phyloP scores from a whole-genome alignment of 495 filamentous ascomycete species.

The Pseudotulostoma volvatum region DNA sequence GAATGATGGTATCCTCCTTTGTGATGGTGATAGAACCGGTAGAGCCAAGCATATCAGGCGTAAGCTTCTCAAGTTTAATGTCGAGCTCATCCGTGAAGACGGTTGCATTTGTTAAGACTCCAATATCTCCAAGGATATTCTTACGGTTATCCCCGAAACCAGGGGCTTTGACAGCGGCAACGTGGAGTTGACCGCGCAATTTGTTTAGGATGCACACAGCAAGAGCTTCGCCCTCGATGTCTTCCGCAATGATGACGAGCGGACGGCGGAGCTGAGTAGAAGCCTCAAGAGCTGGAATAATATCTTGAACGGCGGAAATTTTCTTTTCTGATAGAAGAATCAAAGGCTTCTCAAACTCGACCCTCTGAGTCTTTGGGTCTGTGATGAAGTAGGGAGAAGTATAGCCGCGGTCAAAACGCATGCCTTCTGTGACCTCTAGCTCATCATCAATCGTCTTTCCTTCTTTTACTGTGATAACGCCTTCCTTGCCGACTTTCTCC shows the following conservation, averaged over 20 bases:
- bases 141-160: constrained; percentile 99
- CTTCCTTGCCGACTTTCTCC: constrained; percentile 99
- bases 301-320: constrained; percentile 96
- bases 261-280: constrained; percentile 91
- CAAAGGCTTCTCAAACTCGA: constrained; percentile 98
- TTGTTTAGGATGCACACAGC: constrained; percentile 99
- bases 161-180: constrained; percentile 95
- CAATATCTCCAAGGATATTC: constrained; percentile 93
- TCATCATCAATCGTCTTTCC: constrained; percentile 97
- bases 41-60: constrained; percentile 85
- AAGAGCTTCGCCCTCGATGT: constrained; percentile 96
- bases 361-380: constrained; percentile 94
- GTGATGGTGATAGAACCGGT: constrained; percentile 98
- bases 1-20: constrained; percentile 98
- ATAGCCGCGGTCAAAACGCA: constrained; percentile 97
- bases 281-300: constrained; percentile 91
- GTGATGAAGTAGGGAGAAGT: constrained; percentile 99
- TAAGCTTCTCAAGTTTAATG: constrained; percentile 96
- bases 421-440: constrained; percentile 96
- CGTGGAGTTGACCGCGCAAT: constrained; percentile 96
- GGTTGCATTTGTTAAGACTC: constrained; percentile 84
- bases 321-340: constrained; percentile 99
- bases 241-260: constrained; percentile 95
- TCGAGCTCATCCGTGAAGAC: constrained; percentile 98
- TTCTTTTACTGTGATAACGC: constrained; percentile 99